Conservation (phyloP, 495 filamentous ascomycete species). For the Neurospora hispaniola region DNA sequence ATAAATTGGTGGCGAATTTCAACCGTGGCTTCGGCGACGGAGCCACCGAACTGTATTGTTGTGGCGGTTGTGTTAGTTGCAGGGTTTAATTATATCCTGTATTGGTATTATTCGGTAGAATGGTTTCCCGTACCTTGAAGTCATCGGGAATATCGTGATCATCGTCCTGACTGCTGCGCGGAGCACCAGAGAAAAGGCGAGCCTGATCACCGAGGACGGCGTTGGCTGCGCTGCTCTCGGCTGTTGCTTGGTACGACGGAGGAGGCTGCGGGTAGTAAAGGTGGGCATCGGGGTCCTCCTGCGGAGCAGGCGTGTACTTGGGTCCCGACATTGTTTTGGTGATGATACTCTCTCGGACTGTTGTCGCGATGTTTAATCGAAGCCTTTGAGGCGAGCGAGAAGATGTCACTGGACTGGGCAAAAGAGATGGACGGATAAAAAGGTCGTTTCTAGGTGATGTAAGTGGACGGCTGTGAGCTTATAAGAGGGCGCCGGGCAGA, state of each 20-base stretch:
- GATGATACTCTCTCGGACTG: neutral
- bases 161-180: slow-evolving; percentile 76
- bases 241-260: slow-evolving; percentile 59
- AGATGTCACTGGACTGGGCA: neutral
- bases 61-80: neutral
- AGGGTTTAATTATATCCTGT: neutral
- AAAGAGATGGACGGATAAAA: neutral
- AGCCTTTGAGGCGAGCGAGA: neutral
- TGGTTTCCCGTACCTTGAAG: slow-evolving; percentile 61
- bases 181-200: slow-evolving; percentile 35
- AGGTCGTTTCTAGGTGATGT: neutral
- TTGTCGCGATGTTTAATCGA: neutral
- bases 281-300: slow-evolving; percentile 57
- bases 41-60: slow-evolving; percentile 62
- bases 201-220: slow-evolving; percentile 24
- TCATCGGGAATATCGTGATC: slow-evolving; percentile 68
- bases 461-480: neutral
- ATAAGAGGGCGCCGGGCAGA: neutral
- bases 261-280: slow-evolving; percentile 68
- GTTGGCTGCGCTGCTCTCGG: slow-evolving; percentile 24
- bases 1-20: slow-evolving; percentile 97
- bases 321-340: slow-evolving; percentile 47
- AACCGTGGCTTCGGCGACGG: slow-evolving; percentile 82
- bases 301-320: slow-evolving; percentile 60
- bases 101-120: neutral